phyloP scores from a whole-genome alignment of 441 rosid genomes.

The Pelargonium cotyledonis region DNA sequence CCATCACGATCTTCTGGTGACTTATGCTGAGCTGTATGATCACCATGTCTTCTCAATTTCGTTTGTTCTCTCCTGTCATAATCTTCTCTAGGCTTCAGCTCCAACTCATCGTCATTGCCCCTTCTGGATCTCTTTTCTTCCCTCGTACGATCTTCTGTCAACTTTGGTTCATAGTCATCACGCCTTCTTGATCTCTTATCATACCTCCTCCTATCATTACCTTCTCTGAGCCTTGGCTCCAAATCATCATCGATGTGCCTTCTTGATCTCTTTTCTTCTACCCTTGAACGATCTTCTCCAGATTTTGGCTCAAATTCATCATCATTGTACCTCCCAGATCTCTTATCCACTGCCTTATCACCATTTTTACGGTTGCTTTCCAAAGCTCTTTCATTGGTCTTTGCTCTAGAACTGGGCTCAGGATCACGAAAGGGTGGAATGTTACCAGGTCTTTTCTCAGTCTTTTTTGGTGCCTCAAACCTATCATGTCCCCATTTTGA shows the following conservation, averaged over 20 bases:
- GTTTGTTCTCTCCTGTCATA: constrained; percentile 21
- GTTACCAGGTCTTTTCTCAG: constrained; percentile 29
- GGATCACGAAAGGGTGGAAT: neutral
- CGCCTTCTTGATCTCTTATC: constrained; percentile 31
- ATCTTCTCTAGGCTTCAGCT: constrained; percentile 21
- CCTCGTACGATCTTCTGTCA: constrained; percentile 23
- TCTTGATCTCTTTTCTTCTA: constrained; percentile 39
- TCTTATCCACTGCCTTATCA: constrained; percentile 12
- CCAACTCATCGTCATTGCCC: constrained; percentile 19
- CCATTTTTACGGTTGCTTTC: constrained; percentile 21
- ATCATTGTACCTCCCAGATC: constrained; percentile 2
- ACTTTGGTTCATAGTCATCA: constrained; percentile 18
- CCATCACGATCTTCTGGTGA: constrained; percentile 23
- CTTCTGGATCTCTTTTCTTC: constrained; percentile 28
- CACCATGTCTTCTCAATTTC: constrained; percentile 24
- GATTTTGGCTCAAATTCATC: constrained; percentile 11
- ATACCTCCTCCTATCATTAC: constrained; percentile 26
- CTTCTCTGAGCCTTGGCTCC: constrained; percentile 30
- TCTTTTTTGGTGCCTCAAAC: constrained; percentile 44
- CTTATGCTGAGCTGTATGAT: constrained; percentile 22
- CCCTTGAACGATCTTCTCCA: constrained; percentile 19
- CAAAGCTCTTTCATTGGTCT: constrained; percentile 25
- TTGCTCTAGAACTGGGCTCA: constrained; percentile 21
- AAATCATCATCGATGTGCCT: constrained; percentile 28
- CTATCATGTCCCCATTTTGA: constrained; percentile 64